phyloP scores from a whole-genome alignment of 768 basidiomycete species.

The Rhodotorula sphaerocarpa region DNA sequence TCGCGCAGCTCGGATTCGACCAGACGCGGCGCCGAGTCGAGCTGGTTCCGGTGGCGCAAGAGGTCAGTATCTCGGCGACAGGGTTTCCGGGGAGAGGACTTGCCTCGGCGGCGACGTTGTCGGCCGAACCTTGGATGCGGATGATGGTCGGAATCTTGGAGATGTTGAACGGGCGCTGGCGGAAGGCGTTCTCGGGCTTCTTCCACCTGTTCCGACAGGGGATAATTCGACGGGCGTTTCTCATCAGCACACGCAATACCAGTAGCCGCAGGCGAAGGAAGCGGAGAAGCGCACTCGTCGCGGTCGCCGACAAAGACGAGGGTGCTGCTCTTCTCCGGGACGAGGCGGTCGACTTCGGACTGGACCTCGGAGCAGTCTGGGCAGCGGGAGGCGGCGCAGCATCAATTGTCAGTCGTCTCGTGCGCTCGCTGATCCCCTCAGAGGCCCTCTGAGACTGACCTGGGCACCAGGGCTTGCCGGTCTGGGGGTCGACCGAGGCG shows the following conservation, averaged over 20 bases:
- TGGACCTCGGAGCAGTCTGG: constrained; percentile 5
- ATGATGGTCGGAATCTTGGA: constrained; percentile 28
- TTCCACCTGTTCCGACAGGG: constrained; percentile 15
- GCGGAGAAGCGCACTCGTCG: background rate
- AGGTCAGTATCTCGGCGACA: too few relatives aligned
- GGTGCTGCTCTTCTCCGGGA: constrained; percentile 7
- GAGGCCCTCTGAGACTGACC: constrained; percentile 14
- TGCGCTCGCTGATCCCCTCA: too few relatives aligned
- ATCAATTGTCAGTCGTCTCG: too few relatives aligned
- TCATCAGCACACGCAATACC: background rate
- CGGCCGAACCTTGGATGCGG: constrained; percentile 4
- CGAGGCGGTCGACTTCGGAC: constrained; percentile 2
- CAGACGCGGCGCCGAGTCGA: constrained; percentile 17
- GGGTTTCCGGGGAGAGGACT: too few relatives aligned
- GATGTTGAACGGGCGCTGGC: constrained; percentile 14
- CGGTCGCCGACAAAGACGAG: constrained; percentile 23
- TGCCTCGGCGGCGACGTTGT: background rate
- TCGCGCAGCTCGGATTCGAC: constrained; percentile 26
- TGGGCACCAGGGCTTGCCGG: constrained; percentile 29
- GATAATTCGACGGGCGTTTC: background rate
- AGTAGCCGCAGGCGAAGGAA: background rate
- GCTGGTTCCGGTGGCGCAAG: background rate
- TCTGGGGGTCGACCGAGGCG: constrained; percentile 10
- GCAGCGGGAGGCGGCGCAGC: background rate
- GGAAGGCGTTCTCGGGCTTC: constrained; percentile 17